Evolutionary conservation across 2,329 filamentous ascomycete genomes (phyloP), one percentile per base, ranked within the genome.

Genomic region (Diaporthe australafricana): DNA sequence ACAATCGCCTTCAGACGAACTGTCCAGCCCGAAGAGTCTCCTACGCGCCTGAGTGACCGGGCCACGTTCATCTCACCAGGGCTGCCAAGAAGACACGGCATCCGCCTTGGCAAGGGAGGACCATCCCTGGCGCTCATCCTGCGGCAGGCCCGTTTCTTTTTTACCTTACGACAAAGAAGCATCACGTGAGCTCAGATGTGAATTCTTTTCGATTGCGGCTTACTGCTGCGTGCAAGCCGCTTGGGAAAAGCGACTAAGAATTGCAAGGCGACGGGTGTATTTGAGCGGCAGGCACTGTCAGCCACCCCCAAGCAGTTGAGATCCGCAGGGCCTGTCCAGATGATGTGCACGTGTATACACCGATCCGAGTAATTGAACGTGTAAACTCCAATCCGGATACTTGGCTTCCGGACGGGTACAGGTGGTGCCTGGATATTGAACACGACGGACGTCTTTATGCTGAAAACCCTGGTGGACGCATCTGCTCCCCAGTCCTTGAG

Each of bases 161-260:
- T 63, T 14, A 17, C 45, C 47, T 62, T 40, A 9, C 5, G 25
- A 9, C 45, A 47, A 63, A 30, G 4, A n/a, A 22, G 32, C 45
- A 65, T 65, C 60, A 65, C 60, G 60, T 65, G 60, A 65, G 60
- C 60, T 25, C 7, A 48, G 60, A 30, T 48, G 14, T 11, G 38
- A 48, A 35, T 30, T 47, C 40, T 38, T 22, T 17, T 42, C 57
- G 57, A 63, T 42, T 25, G 40, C 27, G 42, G 60, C n/a, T 48
- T 35, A 48, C 20, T 35, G 25, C 16, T 17, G 45, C 20, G 57
- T 63, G 57, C 6, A 16, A 32, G 40, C 57, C 16, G 25, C 57
- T 25, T 9, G 7, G 40, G 22, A 30, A 8, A 38, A 56, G 30
- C 30, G 20, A 14, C 6, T 22, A 22, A 8, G 4, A 12, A 8